Evolutionary conservation across 2,329 filamentous ascomycete genomes (phyloP), one percentile per base, ranked within the genome.

Genomic region (Alternaria arbusti): DNA sequence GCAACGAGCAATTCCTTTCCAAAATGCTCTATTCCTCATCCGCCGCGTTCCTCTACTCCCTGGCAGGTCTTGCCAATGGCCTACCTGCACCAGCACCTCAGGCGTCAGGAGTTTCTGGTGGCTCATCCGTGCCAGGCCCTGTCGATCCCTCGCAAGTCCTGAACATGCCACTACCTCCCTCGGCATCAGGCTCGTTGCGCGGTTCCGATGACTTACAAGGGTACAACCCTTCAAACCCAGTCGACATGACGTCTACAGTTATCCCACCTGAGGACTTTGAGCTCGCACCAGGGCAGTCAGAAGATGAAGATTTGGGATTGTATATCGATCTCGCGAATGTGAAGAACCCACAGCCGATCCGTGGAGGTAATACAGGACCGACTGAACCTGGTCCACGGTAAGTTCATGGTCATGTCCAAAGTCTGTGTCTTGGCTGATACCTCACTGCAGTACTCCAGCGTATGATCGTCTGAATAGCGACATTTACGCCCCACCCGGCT

Each of bases 271-370:
- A 70, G n/a, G 73, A 81, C 10, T 81, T 78, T 56, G 70, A 79
- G 54, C 67, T 81, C 10, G 79, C 74, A 26, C 70, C 73, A 6
- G 78, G 74, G n/a, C 80, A 82, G 54, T 70, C 72, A 4, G 76
- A 75, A 56, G 75, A 82, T 52, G 59, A 73, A 23, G 72, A 81
- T 22, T 71, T 81, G 7, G 80, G 81, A 5, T 64, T 83, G 3
- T 81, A 79, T 59, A 74, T 82, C 22, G 79, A 81, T 54, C 69
- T 82, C 3, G 71, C 73, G 0, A 71, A 73, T 15, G 75, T 81
- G 4, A 76, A 81, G 64, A 81, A 82, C 54, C 80, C 80, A 5
- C 80, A 82, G 44, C 80, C 80, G 0, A 80, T 82, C 25, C 73
- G 78, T 36, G 80, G 79, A n/a, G 71, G 73, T 15, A 74, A 66